These are phyloP conservation scores for Alternaria tenuissima DNA, from an alignment of 2,329 filamentous ascomycete species.

Conservation along the genomic window DNA sequence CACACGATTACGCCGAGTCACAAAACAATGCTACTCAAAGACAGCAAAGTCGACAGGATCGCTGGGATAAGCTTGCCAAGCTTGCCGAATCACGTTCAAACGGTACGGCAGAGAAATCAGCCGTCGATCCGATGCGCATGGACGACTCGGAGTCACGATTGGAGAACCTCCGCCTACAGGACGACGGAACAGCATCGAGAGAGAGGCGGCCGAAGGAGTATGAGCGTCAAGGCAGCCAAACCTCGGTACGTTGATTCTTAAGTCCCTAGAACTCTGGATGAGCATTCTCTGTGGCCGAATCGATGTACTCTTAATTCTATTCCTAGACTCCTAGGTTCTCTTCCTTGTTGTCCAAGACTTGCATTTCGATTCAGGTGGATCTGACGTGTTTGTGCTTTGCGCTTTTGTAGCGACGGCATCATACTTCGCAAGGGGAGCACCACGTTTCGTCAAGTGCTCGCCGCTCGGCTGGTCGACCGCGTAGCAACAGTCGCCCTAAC, in stretches of 20 bases:
- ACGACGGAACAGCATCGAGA: conserved; percentile 62
- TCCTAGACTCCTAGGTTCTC: conserved; percentile 47
- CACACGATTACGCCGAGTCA: conserved; percentile 95
- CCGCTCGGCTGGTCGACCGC: conserved; percentile 46
- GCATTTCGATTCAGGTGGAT: conserved; percentile 49
- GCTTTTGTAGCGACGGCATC: conserved; percentile 49
- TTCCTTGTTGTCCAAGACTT: conserved; percentile 44
- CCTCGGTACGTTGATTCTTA: conserved; percentile 56
- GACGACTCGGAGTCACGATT: conserved; percentile 87
- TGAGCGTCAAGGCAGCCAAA: conserved; percentile 51
- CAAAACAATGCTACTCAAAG: conserved; percentile 91
- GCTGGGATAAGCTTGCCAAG: conserved; percentile 87
- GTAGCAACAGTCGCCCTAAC: conserved; percentile 52
- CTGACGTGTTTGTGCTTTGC: conserved; percentile 52
- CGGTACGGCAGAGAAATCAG: conserved; percentile 50
- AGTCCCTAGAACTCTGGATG: conserved; percentile 51
- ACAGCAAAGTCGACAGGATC: conserved; percentile 80
- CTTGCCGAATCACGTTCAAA: conserved; percentile 76
- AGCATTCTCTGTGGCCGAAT: conserved; percentile 51
- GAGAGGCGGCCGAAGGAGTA: conserved; percentile 52
- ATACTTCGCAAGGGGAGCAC: conserved; percentile 48
- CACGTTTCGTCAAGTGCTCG: conserved; percentile 41
- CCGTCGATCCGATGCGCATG: conserved; percentile 55
- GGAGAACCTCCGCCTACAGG: conserved; percentile 89
- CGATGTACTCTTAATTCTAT: conserved; percentile 54